Evolutionary conservation across 805 yeast genomes (phyloP), one percentile per base, ranked within the genome.

Genomic region (Metschnikowia santaceciliae): DNA sequence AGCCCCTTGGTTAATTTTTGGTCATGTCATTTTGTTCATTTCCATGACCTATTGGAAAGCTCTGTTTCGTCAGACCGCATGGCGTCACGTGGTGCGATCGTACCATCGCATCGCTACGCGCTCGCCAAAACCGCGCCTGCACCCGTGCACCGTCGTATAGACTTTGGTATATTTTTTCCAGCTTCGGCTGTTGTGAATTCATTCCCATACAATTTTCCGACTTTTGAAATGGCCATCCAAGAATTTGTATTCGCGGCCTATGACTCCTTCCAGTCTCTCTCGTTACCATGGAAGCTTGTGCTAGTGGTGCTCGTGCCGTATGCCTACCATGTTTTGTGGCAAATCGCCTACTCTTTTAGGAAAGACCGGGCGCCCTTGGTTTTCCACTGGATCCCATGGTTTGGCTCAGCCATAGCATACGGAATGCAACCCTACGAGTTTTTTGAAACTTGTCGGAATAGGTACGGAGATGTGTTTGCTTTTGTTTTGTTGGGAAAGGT

Each of bases 341-440:
- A 87, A 68, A 69, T 84, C 2, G 61, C 80, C 13, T 84, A 84
- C 66, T 82, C 88, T n/a, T 67, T 86, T 46, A 78, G 92, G 69
- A 82, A 74, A 50, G 96, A 90, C 69, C 77, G 96, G 50, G 96
- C 83, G 10, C 99, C 99, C 3, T 65, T 92, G 57, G 98, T 90
- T 2, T 89, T 88, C 63, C 84, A 94, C 74, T 85, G 90, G 86
- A 76, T 94, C 54, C 99, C 99, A 32, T 90, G 97, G 96, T 75
- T 92, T 42, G 99, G 99, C 43, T 85, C 94, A 35, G 95, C 97
- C 37, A 80, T 88, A 40, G 72, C 80, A 5, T 94, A 90, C 64
- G 99, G 99, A 61, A 87, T 84, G 86, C 86, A 86, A 56, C 99
- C 99, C 15, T 94, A 91, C 67, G 88, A 82, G 53, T 94, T 94